Evolutionary conservation across 176 grass and related monocot species (phyloP).

Genomic region (Ananas comosus): DNA sequence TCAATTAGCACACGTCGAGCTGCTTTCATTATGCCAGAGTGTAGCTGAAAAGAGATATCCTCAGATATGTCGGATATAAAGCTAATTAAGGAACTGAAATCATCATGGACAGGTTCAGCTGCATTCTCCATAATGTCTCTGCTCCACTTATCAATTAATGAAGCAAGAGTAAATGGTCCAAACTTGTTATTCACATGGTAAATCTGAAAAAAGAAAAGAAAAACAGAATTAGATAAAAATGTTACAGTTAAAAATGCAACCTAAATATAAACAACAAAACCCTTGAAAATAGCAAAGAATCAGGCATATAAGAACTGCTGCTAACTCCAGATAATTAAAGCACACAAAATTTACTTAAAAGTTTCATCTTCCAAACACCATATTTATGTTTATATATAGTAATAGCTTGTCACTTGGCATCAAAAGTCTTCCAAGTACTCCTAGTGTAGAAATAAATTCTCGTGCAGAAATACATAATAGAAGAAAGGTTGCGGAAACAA

Average conservation of each 20-base stretch:
- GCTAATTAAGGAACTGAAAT: constrained; percentile 26
- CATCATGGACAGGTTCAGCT: constrained; percentile 29
- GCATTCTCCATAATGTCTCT: constrained; percentile 27
- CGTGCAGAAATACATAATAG: no score
- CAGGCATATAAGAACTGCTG: not conserved
- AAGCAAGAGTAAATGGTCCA: constrained; percentile 72
- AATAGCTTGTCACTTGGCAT: no score
- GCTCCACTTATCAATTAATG: constrained; percentile 69
- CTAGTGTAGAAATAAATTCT: no score
- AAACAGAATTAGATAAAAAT: constrained; percentile 6
- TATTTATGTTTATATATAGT: no score
- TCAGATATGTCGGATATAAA: constrained; percentile 46
- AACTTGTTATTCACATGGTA: constrained; percentile 67
- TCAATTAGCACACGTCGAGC: constrained; percentile 62
- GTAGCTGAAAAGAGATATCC: constrained; percentile 59
- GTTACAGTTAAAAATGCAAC: not conserved
- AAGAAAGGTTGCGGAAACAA: no score
- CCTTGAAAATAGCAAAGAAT: not conserved
- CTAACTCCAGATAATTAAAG: no score
- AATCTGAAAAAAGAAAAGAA: constrained; percentile 45
- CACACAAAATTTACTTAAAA: no score
- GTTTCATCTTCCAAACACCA: no score
- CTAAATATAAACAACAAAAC: not conserved
- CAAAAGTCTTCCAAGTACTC: no score
- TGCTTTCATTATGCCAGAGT: constrained; percentile 89